Base-by-base conservation (phyloP, 768 basidiomycete genomes). In the Lepiota venenata region DNA sequence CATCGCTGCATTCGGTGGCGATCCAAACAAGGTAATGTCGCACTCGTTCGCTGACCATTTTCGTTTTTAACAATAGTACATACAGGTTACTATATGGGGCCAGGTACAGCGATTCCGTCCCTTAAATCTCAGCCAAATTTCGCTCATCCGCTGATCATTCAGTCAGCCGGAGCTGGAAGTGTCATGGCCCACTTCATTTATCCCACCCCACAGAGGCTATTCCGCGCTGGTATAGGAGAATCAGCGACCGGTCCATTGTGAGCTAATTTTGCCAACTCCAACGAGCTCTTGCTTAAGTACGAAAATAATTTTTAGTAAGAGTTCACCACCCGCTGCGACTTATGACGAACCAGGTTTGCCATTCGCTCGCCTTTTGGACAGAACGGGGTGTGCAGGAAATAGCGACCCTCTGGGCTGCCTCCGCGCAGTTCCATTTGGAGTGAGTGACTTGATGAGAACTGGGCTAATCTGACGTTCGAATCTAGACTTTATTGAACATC, bases 1-100 rank as follows among this genome's bases (percentile, higher is more conserved):
- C 59, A 81, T 88, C 15, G 76, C 70, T 2, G 74, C 75, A 2
- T 88, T 88, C 60, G 85, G 85, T 11, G 86, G 65, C 78, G 79
- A 12, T 58, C 66, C 11, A 85, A 83, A 68, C 38, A 54, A 54
- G 38, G 82, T 74, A 61, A 25, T 32, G 32, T 32, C 9, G 60
- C 52, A 6, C 21, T 5, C 20, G 22, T 21, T 12, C 37, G 5
- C 39, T 45, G 21, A 14, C 0, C 36, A 14, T n/a, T 27, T 18
- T 49, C n/a, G 14, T 21, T 15, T 52, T 40, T 27, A 16, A 16
- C 4, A 32, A 36, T 14, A 32, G 20, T 29, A 10, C 38, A n/a
- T n/a, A n/a, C 25, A 80, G 79, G 77, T 80, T 2, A 81, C 80
- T 12, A 80, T 80, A 15, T 82, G 80, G 80, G 80, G 80, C 1